Evolutionary conservation across 2,329 filamentous ascomycete genomes (phyloP).

Genomic region (Colletotrichum orchidophilum): DNA sequence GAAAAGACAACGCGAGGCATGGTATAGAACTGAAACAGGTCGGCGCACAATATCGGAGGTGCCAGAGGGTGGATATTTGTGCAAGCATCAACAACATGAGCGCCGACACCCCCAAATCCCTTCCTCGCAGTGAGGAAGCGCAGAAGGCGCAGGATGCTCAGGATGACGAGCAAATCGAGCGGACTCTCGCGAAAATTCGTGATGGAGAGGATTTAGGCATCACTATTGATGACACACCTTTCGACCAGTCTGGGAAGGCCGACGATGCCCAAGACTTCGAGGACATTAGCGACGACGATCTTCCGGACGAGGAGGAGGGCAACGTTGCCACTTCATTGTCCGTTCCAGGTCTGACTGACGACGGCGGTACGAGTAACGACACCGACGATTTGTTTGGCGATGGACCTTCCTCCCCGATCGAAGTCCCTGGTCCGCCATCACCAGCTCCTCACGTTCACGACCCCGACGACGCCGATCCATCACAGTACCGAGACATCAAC

Average conservation of each 20-base stretch:
- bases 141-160: slow-evolving; percentile 56
- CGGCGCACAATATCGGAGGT: slow-evolving; percentile 30
- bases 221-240: slow-evolving; percentile 56
- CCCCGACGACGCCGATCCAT: slow-evolving; percentile 47
- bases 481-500: slow-evolving; percentile 54
- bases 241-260: slow-evolving; percentile 81
- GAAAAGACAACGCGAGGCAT: slow-evolving; percentile 26
- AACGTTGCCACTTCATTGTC: slow-evolving; percentile 54
- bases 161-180: slow-evolving; percentile 59
- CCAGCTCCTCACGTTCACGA: slow-evolving; percentile 55
- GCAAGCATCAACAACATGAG: slow-evolving; percentile 29
- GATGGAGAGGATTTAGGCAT: slow-evolving; percentile 49
- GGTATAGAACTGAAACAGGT: slow-evolving; percentile 20
- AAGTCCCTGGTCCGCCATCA: slow-evolving; percentile 53
- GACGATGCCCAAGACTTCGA: slow-evolving; percentile 92
- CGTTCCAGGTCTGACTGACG: slow-evolving; percentile 65
- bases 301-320: slow-evolving; percentile 79
- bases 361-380: slow-evolving; percentile 68
- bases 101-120: slow-evolving; percentile 34
- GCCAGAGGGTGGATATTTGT: slow-evolving; percentile 25
- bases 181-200: slow-evolving; percentile 53
- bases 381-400: slow-evolving; percentile 77
- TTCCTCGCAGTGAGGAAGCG: slow-evolving; percentile 46
- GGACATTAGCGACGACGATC: slow-evolving; percentile 90
- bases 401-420: slow-evolving; percentile 57